These are phyloP conservation scores for Paecilomyces dactylethromorphus DNA, from an alignment of 2,329 filamentous ascomycete genomes.

Conservation along the genomic window DNA sequence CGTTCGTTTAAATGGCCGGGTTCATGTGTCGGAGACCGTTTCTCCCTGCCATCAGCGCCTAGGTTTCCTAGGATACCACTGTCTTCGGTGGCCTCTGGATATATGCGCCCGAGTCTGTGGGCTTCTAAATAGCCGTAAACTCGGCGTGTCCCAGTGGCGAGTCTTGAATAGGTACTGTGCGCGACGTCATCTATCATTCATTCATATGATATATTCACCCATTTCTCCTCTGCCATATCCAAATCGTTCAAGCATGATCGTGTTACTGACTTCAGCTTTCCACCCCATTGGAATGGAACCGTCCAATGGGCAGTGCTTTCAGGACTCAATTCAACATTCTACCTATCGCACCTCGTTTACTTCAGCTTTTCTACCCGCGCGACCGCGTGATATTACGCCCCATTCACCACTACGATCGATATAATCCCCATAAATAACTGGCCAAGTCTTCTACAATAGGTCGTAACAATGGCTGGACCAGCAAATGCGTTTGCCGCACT, in stretches of 20 bases:
- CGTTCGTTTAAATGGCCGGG: not conserved
- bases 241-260: not conserved
- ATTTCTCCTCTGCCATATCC: not conserved
- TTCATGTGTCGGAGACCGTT: not conserved
- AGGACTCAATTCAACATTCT: not conserved
- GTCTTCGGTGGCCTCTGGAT: not conserved
- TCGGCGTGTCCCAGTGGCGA: not conserved
- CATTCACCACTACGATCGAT: not conserved
- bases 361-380: not conserved
- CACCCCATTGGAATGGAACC: not conserved
- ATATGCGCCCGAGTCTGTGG: not conserved
- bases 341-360: not conserved
- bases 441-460: not conserved
- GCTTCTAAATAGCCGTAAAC: not conserved
- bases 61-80: not conserved
- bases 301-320: conserved; percentile 1
- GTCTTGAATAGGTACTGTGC: not conserved
- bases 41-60: not conserved
- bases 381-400: not conserved
- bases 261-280: not conserved
- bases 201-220: not conserved
- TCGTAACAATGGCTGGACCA: not conserved
- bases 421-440: not conserved
- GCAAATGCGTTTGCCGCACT: not conserved
- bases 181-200: not conserved